Evolutionary conservation across 2,329 filamentous ascomycete species (phyloP).

Genomic region (Arthrobotrys iridis): DNA sequence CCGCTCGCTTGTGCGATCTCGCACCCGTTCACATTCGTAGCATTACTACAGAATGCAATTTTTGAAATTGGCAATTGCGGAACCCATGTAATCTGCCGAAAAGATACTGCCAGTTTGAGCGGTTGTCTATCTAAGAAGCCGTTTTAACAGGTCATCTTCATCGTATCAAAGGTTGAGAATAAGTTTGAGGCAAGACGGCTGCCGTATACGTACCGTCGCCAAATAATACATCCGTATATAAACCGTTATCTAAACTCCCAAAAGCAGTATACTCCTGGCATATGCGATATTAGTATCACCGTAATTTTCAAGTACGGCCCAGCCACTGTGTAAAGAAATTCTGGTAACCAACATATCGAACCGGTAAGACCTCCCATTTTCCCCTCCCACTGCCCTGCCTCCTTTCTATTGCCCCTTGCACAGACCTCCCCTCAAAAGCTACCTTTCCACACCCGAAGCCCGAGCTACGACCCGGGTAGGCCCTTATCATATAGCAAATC

Average conservation of each 20-base stretch:
- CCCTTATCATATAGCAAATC: neutral
- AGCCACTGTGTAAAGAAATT: neutral
- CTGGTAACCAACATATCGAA: conserved; percentile 35
- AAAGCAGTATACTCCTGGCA: neutral
- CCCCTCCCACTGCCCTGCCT: neutral
- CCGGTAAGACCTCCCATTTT: neutral
- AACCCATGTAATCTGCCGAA: conserved; percentile 8
- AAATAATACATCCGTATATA: conserved; percentile 16
- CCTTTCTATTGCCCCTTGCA: neutral
- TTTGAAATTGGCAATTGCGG: conserved; percentile 9
- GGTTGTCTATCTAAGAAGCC: neutral
- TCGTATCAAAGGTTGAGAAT: too few species aligned
- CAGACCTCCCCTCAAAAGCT: neutral
- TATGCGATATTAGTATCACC: neutral
- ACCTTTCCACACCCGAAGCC: neutral
- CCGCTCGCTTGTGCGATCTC: neutral
- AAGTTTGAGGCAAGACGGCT: neutral
- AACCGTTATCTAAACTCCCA: neutral
- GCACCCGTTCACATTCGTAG: neutral
- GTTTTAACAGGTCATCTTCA: too few species aligned
- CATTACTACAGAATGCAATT: neutral
- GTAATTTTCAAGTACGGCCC: neutral
- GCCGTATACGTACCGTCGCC: neutral
- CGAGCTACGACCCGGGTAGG: too few species aligned
- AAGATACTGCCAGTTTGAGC: neutral